These are phyloP conservation scores for Zygosaccharomyces rouxii DNA, from an alignment of 805 yeast species.

Conservation along the genomic window DNA sequence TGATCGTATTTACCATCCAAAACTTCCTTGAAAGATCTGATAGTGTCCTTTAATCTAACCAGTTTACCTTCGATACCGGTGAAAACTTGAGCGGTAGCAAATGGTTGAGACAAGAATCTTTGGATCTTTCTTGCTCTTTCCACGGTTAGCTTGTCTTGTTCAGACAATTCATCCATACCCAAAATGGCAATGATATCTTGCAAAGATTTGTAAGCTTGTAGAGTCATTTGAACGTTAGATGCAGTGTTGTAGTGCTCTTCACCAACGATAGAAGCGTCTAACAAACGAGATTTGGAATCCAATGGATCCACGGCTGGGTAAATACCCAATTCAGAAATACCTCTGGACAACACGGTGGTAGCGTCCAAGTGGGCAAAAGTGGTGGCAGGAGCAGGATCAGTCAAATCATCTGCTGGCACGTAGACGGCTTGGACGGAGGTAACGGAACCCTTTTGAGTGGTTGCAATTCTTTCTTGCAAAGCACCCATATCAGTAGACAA, in stretches of 20 bases:
- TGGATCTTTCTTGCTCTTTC: slow-evolving; percentile 99
- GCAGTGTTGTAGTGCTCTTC: slow-evolving; percentile 98
- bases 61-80: slow-evolving; percentile 99
- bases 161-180: slow-evolving; percentile 99
- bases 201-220: slow-evolving; percentile 98
- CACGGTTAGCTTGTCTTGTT: slow-evolving; percentile 96
- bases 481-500: slow-evolving; percentile 99
- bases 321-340: slow-evolving; percentile 99
- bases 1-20: slow-evolving; percentile 98
- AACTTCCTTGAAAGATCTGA: slow-evolving; percentile 92
- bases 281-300: slow-evolving; percentile 97
- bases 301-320: slow-evolving; percentile 99
- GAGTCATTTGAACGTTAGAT: slow-evolving; percentile 91
- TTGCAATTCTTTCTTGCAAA: slow-evolving; percentile 99
- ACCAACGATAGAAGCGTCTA: slow-evolving; percentile 96
- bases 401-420: slow-evolving; percentile 99
- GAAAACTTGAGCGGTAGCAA: slow-evolving; percentile 99
- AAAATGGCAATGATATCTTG: slow-evolving; percentile 99
- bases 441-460: slow-evolving; percentile 99
- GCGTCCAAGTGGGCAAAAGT: slow-evolving; percentile 99
- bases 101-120: slow-evolving; percentile 99
- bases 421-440: slow-evolving; percentile 99
- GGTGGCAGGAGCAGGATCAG: slow-evolving; percentile 99
- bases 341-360: slow-evolving; percentile 99
- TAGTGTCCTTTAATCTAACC: slow-evolving; percentile 94